Evolutionary conservation across 192 early-diverging fungal species (phyloP).

Genomic region (Backusella sp.): DNA sequence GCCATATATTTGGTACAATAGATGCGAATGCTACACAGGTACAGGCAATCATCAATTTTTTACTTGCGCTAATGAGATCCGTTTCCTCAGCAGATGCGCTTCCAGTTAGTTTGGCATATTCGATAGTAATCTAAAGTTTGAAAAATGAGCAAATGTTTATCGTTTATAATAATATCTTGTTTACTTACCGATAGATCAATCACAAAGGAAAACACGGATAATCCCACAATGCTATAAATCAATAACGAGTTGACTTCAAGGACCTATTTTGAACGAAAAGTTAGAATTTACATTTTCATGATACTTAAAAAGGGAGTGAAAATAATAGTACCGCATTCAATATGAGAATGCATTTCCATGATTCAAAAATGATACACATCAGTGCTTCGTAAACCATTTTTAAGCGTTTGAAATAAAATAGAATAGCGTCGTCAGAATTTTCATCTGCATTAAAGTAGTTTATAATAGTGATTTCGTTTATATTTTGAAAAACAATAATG

Average conservation of each 20-base stretch:
- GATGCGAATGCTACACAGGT: background rate
- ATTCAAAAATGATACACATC: background rate
- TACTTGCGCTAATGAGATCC: background rate
- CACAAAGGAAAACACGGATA: background rate
- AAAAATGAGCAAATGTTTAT: background rate
- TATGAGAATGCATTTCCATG: background rate
- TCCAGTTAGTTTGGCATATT: background rate
- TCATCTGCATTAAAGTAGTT: background rate
- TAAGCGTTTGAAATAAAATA: background rate
- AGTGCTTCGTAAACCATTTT: background rate
- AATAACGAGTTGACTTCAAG: background rate
- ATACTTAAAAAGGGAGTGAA: too few species aligned
- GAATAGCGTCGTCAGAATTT: background rate
- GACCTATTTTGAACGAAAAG: background rate
- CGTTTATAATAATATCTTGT: background rate
- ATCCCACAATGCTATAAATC: background rate
- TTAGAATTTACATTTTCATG: background rate
- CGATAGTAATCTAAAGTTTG: background rate
- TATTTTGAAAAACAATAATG: background rate
- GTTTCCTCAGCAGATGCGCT: background rate
- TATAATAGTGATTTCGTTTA: background rate
- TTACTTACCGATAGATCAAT: background rate
- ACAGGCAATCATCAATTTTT: background rate
- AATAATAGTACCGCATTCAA: background rate
- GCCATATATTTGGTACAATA: background rate